Evolutionary conservation across 2,329 filamentous ascomycete genomes (phyloP).

Genomic region (Fusarium floridanum): DNA sequence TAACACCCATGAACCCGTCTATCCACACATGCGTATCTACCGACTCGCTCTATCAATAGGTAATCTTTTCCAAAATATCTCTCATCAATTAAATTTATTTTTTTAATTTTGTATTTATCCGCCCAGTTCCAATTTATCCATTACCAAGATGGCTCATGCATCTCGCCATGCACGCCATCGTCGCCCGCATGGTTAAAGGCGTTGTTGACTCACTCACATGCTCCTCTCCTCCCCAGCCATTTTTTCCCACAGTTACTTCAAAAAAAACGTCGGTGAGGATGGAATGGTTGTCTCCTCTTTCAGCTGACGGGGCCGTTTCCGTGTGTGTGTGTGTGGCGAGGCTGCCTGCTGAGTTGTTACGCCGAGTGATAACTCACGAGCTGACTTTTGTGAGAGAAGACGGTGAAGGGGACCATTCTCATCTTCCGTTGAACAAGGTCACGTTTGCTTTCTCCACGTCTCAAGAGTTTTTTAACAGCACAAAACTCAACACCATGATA

Average conservation of each 20-base stretch:
- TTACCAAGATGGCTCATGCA: neutral
- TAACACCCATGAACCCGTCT: neutral
- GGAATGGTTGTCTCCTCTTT: neutral
- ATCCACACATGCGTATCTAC: neutral
- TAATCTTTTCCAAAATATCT: neutral
- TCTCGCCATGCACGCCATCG: slow-evolving; percentile 28
- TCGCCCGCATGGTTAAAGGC: slow-evolving; percentile 11
- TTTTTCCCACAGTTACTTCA: neutral
- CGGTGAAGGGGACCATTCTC: neutral
- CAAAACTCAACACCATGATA: slow-evolving; percentile 35
- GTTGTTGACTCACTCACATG: slow-evolving; percentile 37
- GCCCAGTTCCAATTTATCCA: neutral
- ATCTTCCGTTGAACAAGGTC: too few relatives aligned
- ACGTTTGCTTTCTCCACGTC: neutral
- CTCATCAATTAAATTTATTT: neutral
- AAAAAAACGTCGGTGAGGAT: slow-evolving; percentile 33
- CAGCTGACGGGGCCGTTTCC: slow-evolving; percentile 27
- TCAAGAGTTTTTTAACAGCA: neutral
- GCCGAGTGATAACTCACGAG: slow-evolving; percentile 11
- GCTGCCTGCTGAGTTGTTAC: slow-evolving; percentile 27
- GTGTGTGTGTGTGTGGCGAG: slow-evolving; percentile 23
- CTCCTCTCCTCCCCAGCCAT: slow-evolving; percentile 7
- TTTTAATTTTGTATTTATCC: neutral
- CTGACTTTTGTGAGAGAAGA: neutral
- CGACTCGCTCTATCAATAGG: neutral